Percentiles rank a stretch among this genome's conserved stretches.
phyloP scores from a whole-genome alignment of 352 stramenopile genomes.

The Phytopythium aichiense region DNA sequence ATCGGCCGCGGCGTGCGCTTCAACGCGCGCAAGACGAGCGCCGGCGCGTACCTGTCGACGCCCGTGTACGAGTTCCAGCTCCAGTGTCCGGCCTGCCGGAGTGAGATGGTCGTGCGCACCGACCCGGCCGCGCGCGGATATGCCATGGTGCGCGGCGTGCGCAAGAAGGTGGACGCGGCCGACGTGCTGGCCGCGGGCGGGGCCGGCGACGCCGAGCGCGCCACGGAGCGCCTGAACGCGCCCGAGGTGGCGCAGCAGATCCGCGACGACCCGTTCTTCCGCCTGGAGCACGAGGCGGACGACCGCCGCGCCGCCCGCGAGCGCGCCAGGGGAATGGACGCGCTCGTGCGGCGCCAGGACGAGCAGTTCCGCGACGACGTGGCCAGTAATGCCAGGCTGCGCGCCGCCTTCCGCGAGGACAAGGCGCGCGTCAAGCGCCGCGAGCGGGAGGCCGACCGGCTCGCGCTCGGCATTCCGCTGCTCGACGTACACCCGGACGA shows the following conservation, averaged over 20 bases:
- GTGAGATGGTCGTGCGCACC: conserved; percentile 92
- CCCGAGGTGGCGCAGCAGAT: conserved; percentile 36
- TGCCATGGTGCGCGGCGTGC: conserved; percentile 85
- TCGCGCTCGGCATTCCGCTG: conserved; percentile 58
- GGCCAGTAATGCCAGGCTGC: conserved; percentile 49
- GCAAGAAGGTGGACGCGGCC: conserved; percentile 64
- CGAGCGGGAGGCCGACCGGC: conserved; percentile 27
- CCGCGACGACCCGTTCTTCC: conserved; percentile 63
- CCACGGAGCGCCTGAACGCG: conserved; percentile 58
- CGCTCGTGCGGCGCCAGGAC: conserved; percentile 57
- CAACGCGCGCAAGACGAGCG: conserved; percentile 94
- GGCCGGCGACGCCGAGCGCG: conserved; percentile 31
- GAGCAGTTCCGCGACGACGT: conserved; percentile 70
- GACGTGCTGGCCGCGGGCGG: conserved; percentile 33
- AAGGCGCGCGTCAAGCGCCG: conserved; percentile 50
- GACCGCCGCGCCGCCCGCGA: conserved; percentile 51
- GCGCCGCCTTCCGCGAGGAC: conserved; percentile 45
- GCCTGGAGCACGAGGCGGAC: conserved; percentile 73
- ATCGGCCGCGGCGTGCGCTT: conserved; percentile 91
- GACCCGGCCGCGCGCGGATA: conserved; percentile 92
- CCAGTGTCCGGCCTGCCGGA: conserved; percentile 87
- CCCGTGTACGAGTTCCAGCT: conserved; percentile 94
- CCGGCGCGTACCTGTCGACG: conserved; percentile 90
- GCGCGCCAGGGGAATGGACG: conserved; percentile 39
- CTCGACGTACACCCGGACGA: conserved; percentile 54